These are phyloP conservation scores for Gastrolobium villosum DNA, from an alignment of 306 rosid species.

Conservation along the genomic window DNA sequence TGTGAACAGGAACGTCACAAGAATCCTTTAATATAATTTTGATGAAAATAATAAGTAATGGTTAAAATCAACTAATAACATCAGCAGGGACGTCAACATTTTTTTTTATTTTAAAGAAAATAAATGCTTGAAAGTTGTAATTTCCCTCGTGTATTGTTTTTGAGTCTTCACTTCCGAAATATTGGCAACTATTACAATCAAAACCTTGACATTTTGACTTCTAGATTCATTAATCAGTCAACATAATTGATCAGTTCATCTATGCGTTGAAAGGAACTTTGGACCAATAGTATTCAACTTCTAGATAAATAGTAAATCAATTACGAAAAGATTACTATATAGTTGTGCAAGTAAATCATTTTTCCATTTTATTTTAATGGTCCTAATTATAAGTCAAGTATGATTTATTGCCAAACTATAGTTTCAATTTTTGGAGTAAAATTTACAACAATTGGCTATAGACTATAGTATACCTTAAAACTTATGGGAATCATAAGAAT, in stretches of 20 bases:
- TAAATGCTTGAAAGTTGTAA: not conserved
- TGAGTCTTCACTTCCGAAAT: constrained; percentile 16
- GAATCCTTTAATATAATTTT: constrained; percentile 12
- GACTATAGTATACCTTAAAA: no score
- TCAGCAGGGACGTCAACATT: not conserved
- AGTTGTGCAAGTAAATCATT: not conserved
- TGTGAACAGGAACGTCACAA: not conserved
- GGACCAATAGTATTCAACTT: constrained; percentile 14
- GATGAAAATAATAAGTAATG: not conserved
- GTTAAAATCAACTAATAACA: not conserved
- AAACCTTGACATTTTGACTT: not conserved
- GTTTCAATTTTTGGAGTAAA: no score
- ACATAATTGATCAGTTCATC: not conserved
- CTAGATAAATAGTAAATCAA: not conserved
- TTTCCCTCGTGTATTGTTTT: not conserved
- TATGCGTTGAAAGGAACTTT: constrained; percentile 11
- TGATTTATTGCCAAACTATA: not conserved
- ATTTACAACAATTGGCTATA: no score
- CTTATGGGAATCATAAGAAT: no score
- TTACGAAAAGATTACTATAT: not conserved
- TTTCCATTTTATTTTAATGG: not conserved
- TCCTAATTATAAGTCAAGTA: not conserved
- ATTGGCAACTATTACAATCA: not conserved
- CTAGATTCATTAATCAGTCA: not conserved
- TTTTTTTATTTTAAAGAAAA: not conserved